These are phyloP conservation scores for Trametes gibbosa DNA, from an alignment of 768 basidiomycete genomes.

Conservation along the genomic window DNA sequence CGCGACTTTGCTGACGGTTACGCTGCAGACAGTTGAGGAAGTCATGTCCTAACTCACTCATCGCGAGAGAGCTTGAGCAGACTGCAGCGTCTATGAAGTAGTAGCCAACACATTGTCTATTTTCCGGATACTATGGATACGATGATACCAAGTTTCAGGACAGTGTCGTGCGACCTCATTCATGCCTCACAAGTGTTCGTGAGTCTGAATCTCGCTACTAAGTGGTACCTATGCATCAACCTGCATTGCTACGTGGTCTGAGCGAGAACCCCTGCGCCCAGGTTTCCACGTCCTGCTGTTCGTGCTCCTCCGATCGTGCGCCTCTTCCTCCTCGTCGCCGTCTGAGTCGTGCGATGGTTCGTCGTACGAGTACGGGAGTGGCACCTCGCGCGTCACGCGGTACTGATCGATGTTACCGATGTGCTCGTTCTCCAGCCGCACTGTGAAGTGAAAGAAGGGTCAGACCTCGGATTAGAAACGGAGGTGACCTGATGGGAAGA, in stretches of 20 bases:
- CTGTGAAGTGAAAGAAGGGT: slow-evolving; percentile 33
- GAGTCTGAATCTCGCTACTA: no score
- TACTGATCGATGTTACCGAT: slow-evolving; percentile 92
- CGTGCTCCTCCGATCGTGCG: slow-evolving; percentile 19
- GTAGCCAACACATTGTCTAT: slow-evolving; percentile 26
- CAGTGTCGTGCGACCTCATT: background rate
- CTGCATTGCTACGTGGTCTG: background rate
- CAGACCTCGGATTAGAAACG: background rate
- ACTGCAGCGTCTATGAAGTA: slow-evolving; percentile 61
- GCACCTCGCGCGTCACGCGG: slow-evolving; percentile 81
- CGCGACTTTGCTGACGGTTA: background rate
- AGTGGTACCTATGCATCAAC: background rate
- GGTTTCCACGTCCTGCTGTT: slow-evolving; percentile 20
- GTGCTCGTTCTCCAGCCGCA: slow-evolving; percentile 88
- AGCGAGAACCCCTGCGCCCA: slow-evolving; percentile 23
- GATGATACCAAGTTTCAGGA: background rate
- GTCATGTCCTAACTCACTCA: slow-evolving; percentile 77
- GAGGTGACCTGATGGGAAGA: background rate
- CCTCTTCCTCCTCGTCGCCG: slow-evolving; percentile 45
- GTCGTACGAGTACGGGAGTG: slow-evolving; percentile 72
- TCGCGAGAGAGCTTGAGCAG: slow-evolving; percentile 73
- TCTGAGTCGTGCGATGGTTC: slow-evolving; percentile 38
- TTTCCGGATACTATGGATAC: slow-evolving; percentile 1
- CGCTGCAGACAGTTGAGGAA: slow-evolving; percentile 61
- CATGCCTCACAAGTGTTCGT: background rate